Evolutionary conservation across 1,284 basidiomycete species (phyloP).

Genomic region (Trametes polyzona): DNA sequence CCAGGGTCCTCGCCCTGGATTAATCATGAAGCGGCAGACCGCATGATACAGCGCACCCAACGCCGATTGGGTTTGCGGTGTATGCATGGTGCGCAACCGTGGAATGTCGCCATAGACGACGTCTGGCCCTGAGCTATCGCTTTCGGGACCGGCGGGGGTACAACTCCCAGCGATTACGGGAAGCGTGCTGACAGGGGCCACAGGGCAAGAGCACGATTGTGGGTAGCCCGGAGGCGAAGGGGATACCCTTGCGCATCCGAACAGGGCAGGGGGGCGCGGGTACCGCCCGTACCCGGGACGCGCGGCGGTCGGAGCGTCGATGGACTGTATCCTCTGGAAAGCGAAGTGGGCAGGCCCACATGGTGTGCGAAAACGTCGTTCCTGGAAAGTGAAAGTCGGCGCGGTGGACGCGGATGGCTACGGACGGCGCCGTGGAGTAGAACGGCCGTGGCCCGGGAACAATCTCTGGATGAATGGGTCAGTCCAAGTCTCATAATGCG

Average conservation of each 20-base stretch:
- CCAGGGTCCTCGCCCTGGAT: constrained; percentile 2
- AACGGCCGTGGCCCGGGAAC: not conserved
- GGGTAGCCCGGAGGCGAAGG: not conserved
- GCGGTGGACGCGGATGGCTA: not conserved
- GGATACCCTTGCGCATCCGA: not conserved
- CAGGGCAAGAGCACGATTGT: not conserved
- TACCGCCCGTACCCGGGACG: not conserved
- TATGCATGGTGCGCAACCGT: not conserved
- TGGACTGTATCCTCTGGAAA: not conserved
- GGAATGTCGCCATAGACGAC: not conserved
- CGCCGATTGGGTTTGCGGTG: constrained; percentile 5
- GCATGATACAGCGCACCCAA: not conserved
- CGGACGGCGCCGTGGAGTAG: not conserved
- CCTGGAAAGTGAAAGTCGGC: not conserved
- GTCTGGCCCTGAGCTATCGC: not conserved
- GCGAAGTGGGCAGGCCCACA: not conserved
- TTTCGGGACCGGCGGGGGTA: not conserved
- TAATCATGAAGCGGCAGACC: not conserved
- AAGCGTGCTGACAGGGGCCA: not conserved
- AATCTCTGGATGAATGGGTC: too few species aligned
- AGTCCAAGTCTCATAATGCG: not conserved
- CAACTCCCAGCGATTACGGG: not conserved
- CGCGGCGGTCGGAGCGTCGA: not conserved
- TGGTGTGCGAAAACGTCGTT: not conserved
- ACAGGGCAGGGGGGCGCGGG: not conserved